These are phyloP conservation scores for Elongisporangium anandrum DNA, from an alignment of 352 stramenopile species.

Conservation along the genomic window DNA sequence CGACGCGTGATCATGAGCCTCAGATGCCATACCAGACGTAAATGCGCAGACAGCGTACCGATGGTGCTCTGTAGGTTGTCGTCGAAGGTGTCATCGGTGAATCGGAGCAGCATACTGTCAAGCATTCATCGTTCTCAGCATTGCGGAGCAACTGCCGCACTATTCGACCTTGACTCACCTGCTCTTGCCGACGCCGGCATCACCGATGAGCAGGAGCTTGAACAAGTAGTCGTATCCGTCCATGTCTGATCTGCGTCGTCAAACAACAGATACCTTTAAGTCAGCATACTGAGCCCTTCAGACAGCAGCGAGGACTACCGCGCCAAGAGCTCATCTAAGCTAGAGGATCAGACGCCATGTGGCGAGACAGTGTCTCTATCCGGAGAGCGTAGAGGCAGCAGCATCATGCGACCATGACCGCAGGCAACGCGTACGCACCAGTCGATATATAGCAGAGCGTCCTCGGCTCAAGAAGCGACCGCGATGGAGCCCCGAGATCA, in stretches of 20 bases:
- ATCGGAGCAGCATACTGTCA: slow-evolving; percentile 94
- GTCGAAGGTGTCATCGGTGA: slow-evolving; percentile 98
- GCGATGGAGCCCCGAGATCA: not conserved
- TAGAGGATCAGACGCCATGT: not conserved
- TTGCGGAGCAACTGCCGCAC: not conserved
- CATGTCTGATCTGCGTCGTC: slow-evolving; percentile 20
- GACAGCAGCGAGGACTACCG: not conserved
- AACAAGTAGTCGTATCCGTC: slow-evolving; percentile 97
- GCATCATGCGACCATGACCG: too few species aligned
- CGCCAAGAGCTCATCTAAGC: not conserved
- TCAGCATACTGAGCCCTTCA: not conserved
- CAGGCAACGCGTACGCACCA: not conserved
- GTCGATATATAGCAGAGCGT: not conserved
- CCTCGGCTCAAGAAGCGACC: not conserved
- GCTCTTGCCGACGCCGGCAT: slow-evolving; percentile 97
- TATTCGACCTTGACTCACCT: slow-evolving; percentile 37
- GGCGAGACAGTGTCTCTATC: not conserved
- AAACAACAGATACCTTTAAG: not conserved
- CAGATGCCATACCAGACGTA: not conserved
- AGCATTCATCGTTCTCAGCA: not conserved
- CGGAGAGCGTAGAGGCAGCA: not conserved
- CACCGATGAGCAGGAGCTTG: slow-evolving; percentile 98
- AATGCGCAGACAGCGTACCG: slow-evolving; percentile 41
- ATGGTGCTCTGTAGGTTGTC: slow-evolving; percentile 98
- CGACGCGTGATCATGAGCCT: not conserved